A percentile compares a stretch with the other conserved stretches of the same genome.
Conservation (phyloP, 2,329 filamentous ascomycete species). For the Botrytis medusae region DNA sequence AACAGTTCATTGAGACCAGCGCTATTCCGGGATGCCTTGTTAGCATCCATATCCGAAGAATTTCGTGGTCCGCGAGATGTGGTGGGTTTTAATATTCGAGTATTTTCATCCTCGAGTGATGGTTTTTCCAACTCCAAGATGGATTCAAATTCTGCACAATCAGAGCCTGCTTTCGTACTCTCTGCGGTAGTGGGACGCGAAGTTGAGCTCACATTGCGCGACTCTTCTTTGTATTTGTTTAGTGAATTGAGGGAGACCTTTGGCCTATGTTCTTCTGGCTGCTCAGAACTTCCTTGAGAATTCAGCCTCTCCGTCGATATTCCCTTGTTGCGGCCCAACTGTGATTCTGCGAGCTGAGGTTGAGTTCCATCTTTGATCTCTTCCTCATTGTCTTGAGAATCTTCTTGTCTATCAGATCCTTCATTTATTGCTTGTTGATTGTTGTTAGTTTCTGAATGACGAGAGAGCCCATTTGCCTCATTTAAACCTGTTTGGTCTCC, state of each 20-base stretch:
- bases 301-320: not conserved
- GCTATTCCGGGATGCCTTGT: not conserved
- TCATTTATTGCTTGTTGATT: not conserved
- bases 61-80: not conserved
- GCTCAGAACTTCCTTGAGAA: not conserved
- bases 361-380: not conserved
- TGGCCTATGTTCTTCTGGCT: not conserved
- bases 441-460: not conserved
- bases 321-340: not conserved
- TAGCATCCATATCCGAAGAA: not conserved
- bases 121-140: not conserved
- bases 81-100: not conserved
- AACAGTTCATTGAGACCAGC: constrained; percentile 22
- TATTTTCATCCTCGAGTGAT: not conserved
- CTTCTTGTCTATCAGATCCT: not conserved
- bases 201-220: not conserved
- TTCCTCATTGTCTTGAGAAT: not conserved
- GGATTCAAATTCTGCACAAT: not conserved
- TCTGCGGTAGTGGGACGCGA: not conserved
- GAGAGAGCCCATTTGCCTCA: not conserved
- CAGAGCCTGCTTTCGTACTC: not conserved
- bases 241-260: not conserved
- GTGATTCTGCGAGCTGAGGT: not conserved
- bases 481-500: not conserved
- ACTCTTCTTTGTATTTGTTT: not conserved